Evolutionary conservation across 129 eudicot species (phyloP).

Genomic region (Flaveria robusta): DNA sequence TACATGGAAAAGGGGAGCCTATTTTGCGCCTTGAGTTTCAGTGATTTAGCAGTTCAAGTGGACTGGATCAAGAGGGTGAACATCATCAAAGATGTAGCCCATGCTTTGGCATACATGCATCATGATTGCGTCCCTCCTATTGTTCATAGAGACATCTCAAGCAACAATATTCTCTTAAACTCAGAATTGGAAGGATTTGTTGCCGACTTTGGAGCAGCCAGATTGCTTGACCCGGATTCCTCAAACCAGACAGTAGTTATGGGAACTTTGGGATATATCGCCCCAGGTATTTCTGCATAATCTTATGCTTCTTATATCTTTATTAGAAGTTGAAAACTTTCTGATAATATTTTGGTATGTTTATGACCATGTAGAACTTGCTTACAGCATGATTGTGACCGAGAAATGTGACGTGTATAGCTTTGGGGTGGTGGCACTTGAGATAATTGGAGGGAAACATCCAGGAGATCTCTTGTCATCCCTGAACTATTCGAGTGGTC

Average conservation of each 20-base stretch:
- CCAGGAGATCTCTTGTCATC: conserved; percentile 28
- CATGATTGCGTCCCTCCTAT: conserved; percentile 42
- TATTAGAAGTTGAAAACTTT: background rate
- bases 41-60: conserved; percentile 22
- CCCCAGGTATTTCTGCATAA: conserved; percentile 36
- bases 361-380: conserved; percentile 28
- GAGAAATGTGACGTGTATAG: conserved; percentile 34
- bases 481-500: background rate
- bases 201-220: conserved; percentile 47
- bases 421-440: conserved; percentile 33
- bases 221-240: conserved; percentile 36
- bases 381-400: conserved; percentile 18
- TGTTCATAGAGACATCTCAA: conserved; percentile 49
- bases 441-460: conserved; percentile 30
- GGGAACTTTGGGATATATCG: conserved; percentile 46
- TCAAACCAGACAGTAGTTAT: conserved; percentile 29
- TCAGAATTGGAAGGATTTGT: conserved; percentile 34
- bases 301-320: background rate
- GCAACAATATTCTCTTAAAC: conserved; percentile 42
- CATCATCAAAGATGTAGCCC: conserved; percentile 38
- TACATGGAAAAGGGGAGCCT: conserved; percentile 50
- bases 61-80: conserved; percentile 45
- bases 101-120: conserved; percentile 49
- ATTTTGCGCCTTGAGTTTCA: conserved; percentile 19
- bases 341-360: conserved; percentile 2